phyloP scores from a whole-genome alignment of 2,329 filamentous ascomycete species.

The Colletotrichum somersetense region DNA sequence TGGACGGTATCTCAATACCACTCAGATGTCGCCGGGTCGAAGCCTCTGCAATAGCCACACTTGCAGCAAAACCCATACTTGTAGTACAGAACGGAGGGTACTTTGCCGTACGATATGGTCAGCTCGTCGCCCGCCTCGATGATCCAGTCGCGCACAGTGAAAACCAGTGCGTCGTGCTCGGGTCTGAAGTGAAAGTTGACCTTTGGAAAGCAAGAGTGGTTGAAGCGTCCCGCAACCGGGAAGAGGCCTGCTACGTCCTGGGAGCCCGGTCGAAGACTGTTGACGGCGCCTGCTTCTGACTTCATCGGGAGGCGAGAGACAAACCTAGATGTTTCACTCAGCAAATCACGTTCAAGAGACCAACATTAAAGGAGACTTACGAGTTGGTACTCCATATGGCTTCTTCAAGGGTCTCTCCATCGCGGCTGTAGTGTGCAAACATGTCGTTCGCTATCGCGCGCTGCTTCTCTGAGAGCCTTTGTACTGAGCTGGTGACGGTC shows the following conservation, averaged over 20 bases:
- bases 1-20: neutral
- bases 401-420: constrained; percentile 47
- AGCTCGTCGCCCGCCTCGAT: constrained; percentile 62
- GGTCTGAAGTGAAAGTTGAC: constrained; percentile 59
- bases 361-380: constrained; percentile 50
- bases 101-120: constrained; percentile 62
- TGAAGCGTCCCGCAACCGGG: constrained; percentile 67
- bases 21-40: constrained; percentile 20
- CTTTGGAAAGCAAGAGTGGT: constrained; percentile 65
- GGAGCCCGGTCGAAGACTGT: neutral
- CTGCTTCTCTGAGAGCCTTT: constrained; percentile 48
- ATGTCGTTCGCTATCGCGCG: constrained; percentile 54
- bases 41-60: constrained; percentile 60
- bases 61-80: constrained; percentile 66
- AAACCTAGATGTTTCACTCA: constrained; percentile 46
- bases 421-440: constrained; percentile 49
- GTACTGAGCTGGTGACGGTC: neutral
- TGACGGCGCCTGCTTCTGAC: neutral
- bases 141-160: constrained; percentile 53
- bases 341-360: neutral
- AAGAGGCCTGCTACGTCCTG: constrained; percentile 56
- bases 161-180: constrained; percentile 51
- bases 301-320: constrained; percentile 39
- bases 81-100: constrained; percentile 53
- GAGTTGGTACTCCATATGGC: constrained; percentile 61